These are phyloP conservation scores for Clonostachys rosea DNA, from an alignment of 2,329 filamentous ascomycete species.

Conservation along the genomic window DNA sequence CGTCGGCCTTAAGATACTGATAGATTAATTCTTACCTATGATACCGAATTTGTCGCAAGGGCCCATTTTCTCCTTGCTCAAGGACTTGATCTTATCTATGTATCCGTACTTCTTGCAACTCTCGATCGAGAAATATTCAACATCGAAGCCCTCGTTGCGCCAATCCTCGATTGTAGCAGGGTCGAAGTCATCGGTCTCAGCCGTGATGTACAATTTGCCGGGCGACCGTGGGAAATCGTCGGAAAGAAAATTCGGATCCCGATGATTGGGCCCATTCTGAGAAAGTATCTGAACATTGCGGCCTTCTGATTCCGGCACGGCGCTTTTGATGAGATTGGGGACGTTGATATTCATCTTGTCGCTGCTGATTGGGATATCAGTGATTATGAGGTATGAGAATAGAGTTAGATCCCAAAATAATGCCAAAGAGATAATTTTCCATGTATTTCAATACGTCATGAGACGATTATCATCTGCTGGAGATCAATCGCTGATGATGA, in stretches of 20 bases:
- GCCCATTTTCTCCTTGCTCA: constrained; percentile 23
- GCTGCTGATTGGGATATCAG: not conserved
- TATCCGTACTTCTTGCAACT: constrained; percentile 19
- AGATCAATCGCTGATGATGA: too few species aligned
- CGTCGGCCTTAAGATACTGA: not conserved
- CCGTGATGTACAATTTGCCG: constrained; percentile 35
- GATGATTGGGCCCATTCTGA: constrained; percentile 25
- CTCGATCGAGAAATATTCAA: constrained; percentile 34
- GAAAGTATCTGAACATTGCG: constrained; percentile 22
- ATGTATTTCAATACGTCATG: too few species aligned
- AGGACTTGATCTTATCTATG: constrained; percentile 19
- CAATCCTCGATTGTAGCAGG: constrained; percentile 26
- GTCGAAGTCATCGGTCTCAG: constrained; percentile 36
- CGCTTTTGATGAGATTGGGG: constrained; percentile 17
- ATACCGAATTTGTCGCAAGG: constrained; percentile 39
- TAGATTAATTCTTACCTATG: constrained; percentile 22
- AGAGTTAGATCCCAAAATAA: too few species aligned
- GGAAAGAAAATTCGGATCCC: constrained; percentile 35
- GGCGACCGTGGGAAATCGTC: constrained; percentile 26
- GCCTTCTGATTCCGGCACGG: constrained; percentile 20
- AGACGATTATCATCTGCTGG: too few species aligned
- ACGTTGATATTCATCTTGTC: constrained; percentile 3
- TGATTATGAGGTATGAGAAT: too few species aligned
- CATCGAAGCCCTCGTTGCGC: constrained; percentile 35
- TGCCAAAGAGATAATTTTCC: too few species aligned